Base-by-base conservation (phyloP, 2,329 filamentous ascomycete genomes). In the Rhinocladiella similis region DNA sequence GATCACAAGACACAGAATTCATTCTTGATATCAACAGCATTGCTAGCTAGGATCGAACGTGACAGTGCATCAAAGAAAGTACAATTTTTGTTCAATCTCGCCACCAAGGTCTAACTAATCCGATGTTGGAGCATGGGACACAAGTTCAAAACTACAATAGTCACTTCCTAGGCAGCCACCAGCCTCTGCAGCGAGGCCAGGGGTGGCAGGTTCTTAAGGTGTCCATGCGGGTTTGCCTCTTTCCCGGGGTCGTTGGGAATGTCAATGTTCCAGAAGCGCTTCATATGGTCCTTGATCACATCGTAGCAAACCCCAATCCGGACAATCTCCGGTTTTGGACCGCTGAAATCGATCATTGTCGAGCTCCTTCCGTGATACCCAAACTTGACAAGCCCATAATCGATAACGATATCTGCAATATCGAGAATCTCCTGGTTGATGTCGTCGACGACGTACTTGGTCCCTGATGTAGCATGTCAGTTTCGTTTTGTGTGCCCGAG, bases 261-360 rank as follows among this genome's bases (percentile, higher is more conserved):
- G 14, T 50, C 25, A 20, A 68, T 55, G 1, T 56, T 54, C 41
- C 57, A 65, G 22, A 67, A 68, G 9, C 59, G 50, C 36, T 45
- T 45, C 9, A 70, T 47, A 16, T 51, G 60, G 58, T 70, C 67
- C 25, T 62, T 61, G 18, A 71, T 58, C 16, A 67, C 64, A 43
- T 68, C 65, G 53, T 69, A 71, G 22, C 66, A 69, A 39, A 66
- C 66, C 6, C 70, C 69, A 39, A 65, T 65, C 3, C 69, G 61
- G 12, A 72, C 27, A 27, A 70, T 19, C 6, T 55, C 53, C 36
- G 64, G 62, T 13, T 61, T 56, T 39, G 64, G 62, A 12, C 61
- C 54, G n/a, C 47, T 51, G 39, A 70, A 67, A 48, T 70, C 61
- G 36, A 70, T 62, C 56, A 70, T 70, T 3, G 67, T 69, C 14